Evolutionary conservation across 2,329 filamentous ascomycete genomes (phyloP).

Genomic region (Diaporthe sp.): DNA sequence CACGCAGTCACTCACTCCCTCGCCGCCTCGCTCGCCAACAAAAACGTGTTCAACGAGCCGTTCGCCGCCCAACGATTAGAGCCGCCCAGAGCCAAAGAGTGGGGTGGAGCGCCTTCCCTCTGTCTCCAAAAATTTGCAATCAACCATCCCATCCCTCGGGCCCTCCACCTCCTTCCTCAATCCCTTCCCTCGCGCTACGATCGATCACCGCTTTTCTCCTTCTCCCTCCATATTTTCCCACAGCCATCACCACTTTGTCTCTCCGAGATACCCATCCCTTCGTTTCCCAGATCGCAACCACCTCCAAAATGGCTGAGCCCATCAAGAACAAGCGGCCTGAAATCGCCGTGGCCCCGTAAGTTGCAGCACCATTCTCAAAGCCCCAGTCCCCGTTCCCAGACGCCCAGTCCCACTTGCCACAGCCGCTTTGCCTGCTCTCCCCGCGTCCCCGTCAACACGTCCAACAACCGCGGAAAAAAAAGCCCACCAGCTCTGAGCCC

Average conservation of each 20-base stretch:
- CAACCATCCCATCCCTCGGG: slow-evolving; percentile 35
- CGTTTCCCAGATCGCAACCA: slow-evolving; percentile 47
- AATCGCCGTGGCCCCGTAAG: slow-evolving; percentile 70
- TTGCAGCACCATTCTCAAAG: slow-evolving; percentile 45
- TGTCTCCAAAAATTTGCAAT: slow-evolving; percentile 39
- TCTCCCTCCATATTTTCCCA: slow-evolving; percentile 34
- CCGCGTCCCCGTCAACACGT: slow-evolving; percentile 30
- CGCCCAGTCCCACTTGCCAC: slow-evolving; percentile 33
- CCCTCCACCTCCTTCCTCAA: slow-evolving; percentile 36
- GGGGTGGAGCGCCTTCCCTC: slow-evolving; percentile 37
- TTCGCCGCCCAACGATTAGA: slow-evolving; percentile 37
- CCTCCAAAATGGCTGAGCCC: slow-evolving; percentile 70
- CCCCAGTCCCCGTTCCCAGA: slow-evolving; percentile 29
- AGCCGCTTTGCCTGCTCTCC: slow-evolving; percentile 28
- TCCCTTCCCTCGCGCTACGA: slow-evolving; percentile 28
- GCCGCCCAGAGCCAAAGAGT: slow-evolving; percentile 34
- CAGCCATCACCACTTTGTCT: slow-evolving; percentile 32
- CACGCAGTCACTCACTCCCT: slow-evolving; percentile 19
- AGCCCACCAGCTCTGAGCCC: slow-evolving; percentile 29
- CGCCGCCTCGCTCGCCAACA: slow-evolving; percentile 38
- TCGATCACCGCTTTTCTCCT: slow-evolving; percentile 35
- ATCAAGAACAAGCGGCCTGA: slow-evolving; percentile 75
- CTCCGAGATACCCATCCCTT: slow-evolving; percentile 34
- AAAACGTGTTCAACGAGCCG: slow-evolving; percentile 37
- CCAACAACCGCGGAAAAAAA: slow-evolving; percentile 36